Conservation (phyloP, 169 alveolate genomes). For the Plasmodium ovale region DNA sequence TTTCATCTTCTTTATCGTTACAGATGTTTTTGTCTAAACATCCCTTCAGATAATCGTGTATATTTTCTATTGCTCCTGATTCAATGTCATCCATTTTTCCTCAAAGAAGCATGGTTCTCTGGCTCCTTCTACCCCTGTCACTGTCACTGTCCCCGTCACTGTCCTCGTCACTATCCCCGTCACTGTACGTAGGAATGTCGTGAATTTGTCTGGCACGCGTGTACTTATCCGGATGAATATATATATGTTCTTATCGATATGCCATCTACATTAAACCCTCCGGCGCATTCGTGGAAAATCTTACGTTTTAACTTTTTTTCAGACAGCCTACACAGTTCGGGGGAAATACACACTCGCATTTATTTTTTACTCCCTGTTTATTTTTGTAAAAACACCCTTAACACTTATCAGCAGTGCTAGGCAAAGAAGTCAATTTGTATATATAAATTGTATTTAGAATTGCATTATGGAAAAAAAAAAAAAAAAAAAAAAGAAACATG, state of each 20-base stretch:
- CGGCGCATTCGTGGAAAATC: too few species aligned
- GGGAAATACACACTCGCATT: not conserved
- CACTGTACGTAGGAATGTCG: too few species aligned
- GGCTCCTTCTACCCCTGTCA: too few species aligned
- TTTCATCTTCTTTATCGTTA: not conserved
- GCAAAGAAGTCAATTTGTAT: too few species aligned
- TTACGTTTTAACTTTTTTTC: not conserved
- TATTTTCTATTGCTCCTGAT: constrained; percentile 34
- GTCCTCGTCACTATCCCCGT: too few species aligned
- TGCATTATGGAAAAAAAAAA: constrained; percentile 20
- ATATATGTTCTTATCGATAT: too few species aligned
- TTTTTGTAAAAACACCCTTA: not conserved
- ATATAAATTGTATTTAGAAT: not conserved
- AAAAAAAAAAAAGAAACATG: too few species aligned
- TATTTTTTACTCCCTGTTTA: not conserved
- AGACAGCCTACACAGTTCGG: not conserved
- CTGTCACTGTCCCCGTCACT: not conserved
- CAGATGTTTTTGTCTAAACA: constrained; percentile 1
- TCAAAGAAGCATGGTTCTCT: not conserved
- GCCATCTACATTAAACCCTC: too few species aligned
- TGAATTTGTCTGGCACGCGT: too few species aligned
- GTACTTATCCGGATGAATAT: too few species aligned
- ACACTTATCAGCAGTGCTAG: too few species aligned
- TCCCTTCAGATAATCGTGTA: constrained; percentile 50
- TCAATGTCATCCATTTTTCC: constrained; percentile 53